A percentile compares a stretch with the other conserved stretches of the same genome.
These are phyloP conservation scores for Ligustrum vulgare DNA, from an alignment of 257 asterid species.

Conservation along the genomic window DNA sequence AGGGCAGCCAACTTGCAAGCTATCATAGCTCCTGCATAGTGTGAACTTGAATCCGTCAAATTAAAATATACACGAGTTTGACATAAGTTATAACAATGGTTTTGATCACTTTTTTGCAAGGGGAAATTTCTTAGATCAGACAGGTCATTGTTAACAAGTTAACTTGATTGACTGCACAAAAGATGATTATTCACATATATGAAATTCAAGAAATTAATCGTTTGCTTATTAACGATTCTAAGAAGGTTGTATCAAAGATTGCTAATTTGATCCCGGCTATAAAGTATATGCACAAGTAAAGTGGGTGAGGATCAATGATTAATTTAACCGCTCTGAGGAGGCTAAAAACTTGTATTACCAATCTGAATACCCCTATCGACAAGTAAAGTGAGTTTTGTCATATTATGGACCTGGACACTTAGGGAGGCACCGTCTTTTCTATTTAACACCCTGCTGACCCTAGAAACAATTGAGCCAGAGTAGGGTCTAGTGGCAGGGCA, in stretches of 20 bases:
- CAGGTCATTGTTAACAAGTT: background rate
- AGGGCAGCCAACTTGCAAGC: constrained; percentile 90
- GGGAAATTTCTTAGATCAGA: background rate
- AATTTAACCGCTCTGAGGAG: background rate
- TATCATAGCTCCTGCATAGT: constrained; percentile 85
- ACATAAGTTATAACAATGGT: background rate
- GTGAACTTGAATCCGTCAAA: background rate
- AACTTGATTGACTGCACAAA: background rate
- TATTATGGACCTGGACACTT: too few species aligned
- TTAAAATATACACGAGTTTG: background rate
- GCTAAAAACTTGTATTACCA: background rate
- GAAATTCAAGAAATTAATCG: too few species aligned
- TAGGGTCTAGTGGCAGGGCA: too few species aligned
- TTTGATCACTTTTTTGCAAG: background rate
- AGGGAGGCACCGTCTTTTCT: too few species aligned
- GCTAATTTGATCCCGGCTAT: background rate
- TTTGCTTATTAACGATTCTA: background rate
- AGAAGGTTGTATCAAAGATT: background rate
- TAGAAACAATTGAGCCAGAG: too few species aligned
- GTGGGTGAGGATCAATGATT: background rate
- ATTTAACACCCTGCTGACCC: too few species aligned
- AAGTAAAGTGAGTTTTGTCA: too few species aligned
- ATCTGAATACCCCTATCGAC: too few species aligned
- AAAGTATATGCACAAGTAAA: too few species aligned
- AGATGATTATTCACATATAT: background rate